phyloP scores from a whole-genome alignment of 306 rosid genomes.

The Hippophae gyantsensis region DNA sequence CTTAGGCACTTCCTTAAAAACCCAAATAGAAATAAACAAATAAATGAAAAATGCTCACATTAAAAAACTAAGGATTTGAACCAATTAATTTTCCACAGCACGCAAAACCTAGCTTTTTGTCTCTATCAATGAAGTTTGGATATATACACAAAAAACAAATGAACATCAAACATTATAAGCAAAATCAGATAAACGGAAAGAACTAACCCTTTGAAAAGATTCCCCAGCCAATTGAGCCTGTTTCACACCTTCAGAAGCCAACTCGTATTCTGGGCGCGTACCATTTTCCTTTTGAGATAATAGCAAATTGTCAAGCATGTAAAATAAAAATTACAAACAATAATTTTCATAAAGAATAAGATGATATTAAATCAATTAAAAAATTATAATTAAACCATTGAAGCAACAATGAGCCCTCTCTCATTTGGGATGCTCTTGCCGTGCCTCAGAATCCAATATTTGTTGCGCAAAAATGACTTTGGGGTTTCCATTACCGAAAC shows the following conservation, averaged over 20 bases:
- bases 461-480: slow-evolving; percentile 36
- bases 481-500: slow-evolving; percentile 24
- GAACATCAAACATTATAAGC: not conserved
- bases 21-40: too few relatives aligned
- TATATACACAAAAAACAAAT: not conserved
- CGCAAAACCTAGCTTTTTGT: not conserved
- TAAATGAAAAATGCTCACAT: not conserved
- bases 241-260: slow-evolving; percentile 59
- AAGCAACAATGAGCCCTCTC: slow-evolving; percentile 70
- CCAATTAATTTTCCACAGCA: not conserved
- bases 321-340: not conserved
- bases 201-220: slow-evolving; percentile 42
- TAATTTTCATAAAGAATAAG: not conserved
- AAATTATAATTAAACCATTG: slow-evolving; percentile 31
- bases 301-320: not conserved
- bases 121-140: too few relatives aligned
- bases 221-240: slow-evolving; percentile 62
- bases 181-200: not conserved
- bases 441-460: slow-evolving; percentile 76
- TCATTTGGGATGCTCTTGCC: slow-evolving; percentile 91
- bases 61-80: not conserved
- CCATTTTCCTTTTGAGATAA: slow-evolving; percentile 58
- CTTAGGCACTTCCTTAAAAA: too few relatives aligned
- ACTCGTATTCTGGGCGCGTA: slow-evolving; percentile 48
- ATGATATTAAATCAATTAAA: not conserved